These are phyloP conservation scores for Tetrahymena thermophila DNA, from an alignment of 73 alveolate species.

Conservation along the genomic window DNA sequence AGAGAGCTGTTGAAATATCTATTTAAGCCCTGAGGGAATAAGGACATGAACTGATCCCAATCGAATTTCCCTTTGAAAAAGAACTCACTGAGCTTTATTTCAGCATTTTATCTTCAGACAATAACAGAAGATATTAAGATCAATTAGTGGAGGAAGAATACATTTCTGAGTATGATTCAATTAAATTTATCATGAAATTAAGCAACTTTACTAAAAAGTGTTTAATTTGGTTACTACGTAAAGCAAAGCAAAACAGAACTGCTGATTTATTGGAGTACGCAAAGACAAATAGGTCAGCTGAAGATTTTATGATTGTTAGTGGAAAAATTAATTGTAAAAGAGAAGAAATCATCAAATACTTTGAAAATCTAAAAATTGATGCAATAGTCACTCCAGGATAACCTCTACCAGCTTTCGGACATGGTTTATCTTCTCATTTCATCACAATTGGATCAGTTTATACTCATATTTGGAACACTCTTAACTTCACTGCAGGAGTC, in stretches of 20 bases:
- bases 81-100: not conserved
- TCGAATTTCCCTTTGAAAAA: not conserved
- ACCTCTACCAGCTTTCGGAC: slow-evolving; percentile 62
- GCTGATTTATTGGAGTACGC: not conserved
- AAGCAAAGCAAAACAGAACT: not conserved
- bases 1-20: slow-evolving; percentile 8
- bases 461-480: slow-evolving; percentile 21
- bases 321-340: not conserved
- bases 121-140: not conserved
- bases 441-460: slow-evolving; percentile 18
- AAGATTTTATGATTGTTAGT: not conserved
- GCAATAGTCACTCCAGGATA: slow-evolving; percentile 56
- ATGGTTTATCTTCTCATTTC: slow-evolving; percentile 29
- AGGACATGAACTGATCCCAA: slow-evolving; percentile 31
- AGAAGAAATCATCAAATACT: slow-evolving; percentile 36
- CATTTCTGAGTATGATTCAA: not conserved
- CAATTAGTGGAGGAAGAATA: slow-evolving; percentile 25
- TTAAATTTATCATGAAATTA: not conserved
- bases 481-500: slow-evolving; percentile 20
- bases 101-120: slow-evolving; percentile 2
- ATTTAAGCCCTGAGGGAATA: not conserved
- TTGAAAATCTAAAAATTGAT: slow-evolving; percentile 43
- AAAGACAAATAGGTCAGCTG: not conserved
- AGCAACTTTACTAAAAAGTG: not conserved
- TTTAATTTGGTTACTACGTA: not conserved